A percentile compares a stretch with the other conserved stretches of the same genome.
Evolutionary conservation across 495 filamentous ascomycete genomes (phyloP).

Genomic region (Lindgomyces ingoldianus): DNA sequence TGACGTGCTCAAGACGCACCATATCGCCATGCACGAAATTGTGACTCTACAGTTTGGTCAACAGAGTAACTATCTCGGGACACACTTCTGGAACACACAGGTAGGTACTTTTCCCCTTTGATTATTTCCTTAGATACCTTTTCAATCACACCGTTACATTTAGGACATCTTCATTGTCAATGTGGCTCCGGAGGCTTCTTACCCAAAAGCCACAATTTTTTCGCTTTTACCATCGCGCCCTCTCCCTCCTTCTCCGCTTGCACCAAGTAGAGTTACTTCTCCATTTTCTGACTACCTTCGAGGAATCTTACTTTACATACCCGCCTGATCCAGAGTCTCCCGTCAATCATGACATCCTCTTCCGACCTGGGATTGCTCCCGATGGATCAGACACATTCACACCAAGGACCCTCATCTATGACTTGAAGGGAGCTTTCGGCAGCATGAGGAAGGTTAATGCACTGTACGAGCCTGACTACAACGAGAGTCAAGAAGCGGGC

Average conservation of each 20-base stretch:
- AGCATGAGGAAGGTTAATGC: conserved; percentile 84
- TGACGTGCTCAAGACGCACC: not conserved
- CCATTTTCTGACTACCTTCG: conserved; percentile 32
- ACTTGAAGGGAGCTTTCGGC: conserved; percentile 90
- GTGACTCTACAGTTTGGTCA: conserved; percentile 92
- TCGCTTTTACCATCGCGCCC: not conserved
- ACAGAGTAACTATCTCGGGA: conserved; percentile 89
- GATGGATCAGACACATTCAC: conserved; percentile 88
- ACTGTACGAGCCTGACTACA: conserved; percentile 72
- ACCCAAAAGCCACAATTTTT: not conserved
- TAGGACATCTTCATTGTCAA: no score
- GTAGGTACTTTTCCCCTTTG: conserved; percentile 45
- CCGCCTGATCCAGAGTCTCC: conserved; percentile 63
- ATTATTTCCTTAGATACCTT: not conserved
- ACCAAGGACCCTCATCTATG: conserved; percentile 89
- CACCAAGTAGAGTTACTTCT: not conserved
- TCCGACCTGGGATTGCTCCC: conserved; percentile 79
- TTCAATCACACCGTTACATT: no score
- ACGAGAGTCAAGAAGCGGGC: conserved; percentile 40
- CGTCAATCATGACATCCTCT: conserved; percentile 90
- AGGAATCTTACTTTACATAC: conserved; percentile 99
- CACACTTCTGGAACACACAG: conserved; percentile 98
- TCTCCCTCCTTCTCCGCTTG: not conserved
- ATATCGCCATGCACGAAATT: conserved; percentile 81
- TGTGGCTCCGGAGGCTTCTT: no score